These are phyloP conservation scores for Castanospermum australe DNA, from an alignment of 306 rosid genomes.

Conservation along the genomic window DNA sequence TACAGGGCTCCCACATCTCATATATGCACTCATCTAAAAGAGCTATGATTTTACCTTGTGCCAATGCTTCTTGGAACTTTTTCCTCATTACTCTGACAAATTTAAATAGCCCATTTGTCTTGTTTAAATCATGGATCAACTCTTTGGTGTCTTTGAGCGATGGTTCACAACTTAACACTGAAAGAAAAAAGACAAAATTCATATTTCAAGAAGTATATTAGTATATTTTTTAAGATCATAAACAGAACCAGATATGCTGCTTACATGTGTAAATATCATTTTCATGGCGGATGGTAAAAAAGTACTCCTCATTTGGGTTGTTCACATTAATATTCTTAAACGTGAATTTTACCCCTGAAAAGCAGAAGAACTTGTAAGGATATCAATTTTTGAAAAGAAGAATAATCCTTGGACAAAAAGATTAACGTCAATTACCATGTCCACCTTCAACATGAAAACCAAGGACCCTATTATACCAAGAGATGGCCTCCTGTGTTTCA, in stretches of 20 bases:
- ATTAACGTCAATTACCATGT: constrained; percentile 57
- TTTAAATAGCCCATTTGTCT: constrained; percentile 76
- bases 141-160: constrained; percentile 53
- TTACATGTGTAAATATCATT: constrained; percentile 69
- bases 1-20: constrained; percentile 12
- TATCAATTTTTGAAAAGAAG: constrained; percentile 11
- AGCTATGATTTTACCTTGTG: constrained; percentile 51
- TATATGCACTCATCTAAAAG: constrained; percentile 19
- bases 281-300: constrained; percentile 66
- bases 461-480: constrained; percentile 84
- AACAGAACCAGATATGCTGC: constrained; percentile 30
- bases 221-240: constrained; percentile 2
- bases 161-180: constrained; percentile 82
- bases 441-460: constrained; percentile 85
- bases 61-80: constrained; percentile 66
- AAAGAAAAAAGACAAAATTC: not conserved
- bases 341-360: constrained; percentile 72
- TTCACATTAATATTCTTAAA: constrained; percentile 61
- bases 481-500: constrained; percentile 63
- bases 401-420: not conserved
- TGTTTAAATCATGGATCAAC: constrained; percentile 69
- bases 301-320: constrained; percentile 61
- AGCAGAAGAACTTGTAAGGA: constrained; percentile 23
- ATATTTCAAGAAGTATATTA: constrained; percentile 10
- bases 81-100: constrained; percentile 83